Evolutionary conservation across 2,329 filamentous ascomycete species (phyloP), one percentile per base, ranked within the genome.

Genomic region (Colletotrichum cuscutae): DNA sequence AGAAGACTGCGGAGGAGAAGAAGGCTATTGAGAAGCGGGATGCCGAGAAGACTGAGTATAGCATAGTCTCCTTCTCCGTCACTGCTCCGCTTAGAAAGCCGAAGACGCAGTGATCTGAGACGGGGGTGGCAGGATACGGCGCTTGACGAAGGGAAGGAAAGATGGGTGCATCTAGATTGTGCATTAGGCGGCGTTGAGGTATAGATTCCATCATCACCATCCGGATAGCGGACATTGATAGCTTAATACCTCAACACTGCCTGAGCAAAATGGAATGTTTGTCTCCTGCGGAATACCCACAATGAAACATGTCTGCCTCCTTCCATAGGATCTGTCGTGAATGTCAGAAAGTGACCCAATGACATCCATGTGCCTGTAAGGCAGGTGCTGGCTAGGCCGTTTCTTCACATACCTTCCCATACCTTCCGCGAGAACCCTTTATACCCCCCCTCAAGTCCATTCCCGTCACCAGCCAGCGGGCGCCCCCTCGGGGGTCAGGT

Each of bases 1-100:
- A 74, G 9, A 70, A 73, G 46, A 42, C 22, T 0, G 46, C 35
- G 1, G 24, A 42, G 2, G 65, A 76, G 49, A 69, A 65, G 35
- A 76, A 77, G 37, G 65, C 53, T 2, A 28, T 8, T 5, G 54
- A 65, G 6, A 69, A 71, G 49, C 73, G 70, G 60, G 69, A 76
- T 5, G 68, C 75, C 1, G 65, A 76, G 32, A 69, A 54, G 64
- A 69, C 30, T 28, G 71, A 73, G 61, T 72, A 72, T 52, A 65
- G 49, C 37, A 69, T 72, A 6, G 60, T 65, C 13, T 30, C 66
- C 19, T 72, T 72, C 60, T 72, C 70, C 15, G 26, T 72, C 35
- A 72, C 66, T 37, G 70, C 60, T 52, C 70, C 70, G 26, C 60
- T 72, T 65, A 64, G 70, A 22, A 72, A 72, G 70, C 60, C 13